Base-by-base conservation (phyloP, 2,329 filamentous ascomycete species). In the Clonostachys rhizophaga region DNA sequence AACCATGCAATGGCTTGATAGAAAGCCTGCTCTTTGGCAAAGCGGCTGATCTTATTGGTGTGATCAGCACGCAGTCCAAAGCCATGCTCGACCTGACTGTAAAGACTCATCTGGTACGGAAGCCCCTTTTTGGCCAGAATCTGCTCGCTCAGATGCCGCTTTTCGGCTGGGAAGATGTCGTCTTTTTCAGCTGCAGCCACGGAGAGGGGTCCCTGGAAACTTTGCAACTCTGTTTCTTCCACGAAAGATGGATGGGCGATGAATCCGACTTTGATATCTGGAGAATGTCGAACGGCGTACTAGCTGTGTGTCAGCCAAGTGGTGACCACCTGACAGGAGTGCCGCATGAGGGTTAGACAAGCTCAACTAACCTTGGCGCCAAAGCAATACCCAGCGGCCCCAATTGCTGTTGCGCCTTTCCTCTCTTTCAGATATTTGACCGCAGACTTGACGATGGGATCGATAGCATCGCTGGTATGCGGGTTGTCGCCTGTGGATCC, bases 21-120 rank as follows among this genome's bases (percentile, higher is more conserved):
- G 62, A 94, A 94, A 5, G 89, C 89, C 67, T 86, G 81, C 68
- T 95, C 88, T 76, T 89, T 91, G 36, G 87, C 84, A 57, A 78
- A 92, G 63, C 78, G 82, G 58, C 79, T 64, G 42, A 71, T 53
- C 62, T 75, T 76, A 52, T 83, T 75, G 50, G 58, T 75, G 34
- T 76, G 49, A 59, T 94, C 86, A 33, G 74, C 75, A 47, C 88
- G 79, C 3, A 91, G 83, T 8, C 83, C 75, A 58, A 94, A 95
- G 0, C 89, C 89, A 64, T 95, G 89, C 47, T 68, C 66, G 33
- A 89, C 82, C 47, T 81, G 81, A 4, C 80, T 82, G 72, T 80
- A 94, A 9, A 95, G 71, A 63, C 78, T 88, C 62, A 94, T 86
- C 69, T 95, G 88, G 68, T 87, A 94, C 18, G 80, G 79, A 43